Evolutionary conservation across 2,329 filamentous ascomycete species (phyloP).

Genomic region (Alternaria sp.): DNA sequence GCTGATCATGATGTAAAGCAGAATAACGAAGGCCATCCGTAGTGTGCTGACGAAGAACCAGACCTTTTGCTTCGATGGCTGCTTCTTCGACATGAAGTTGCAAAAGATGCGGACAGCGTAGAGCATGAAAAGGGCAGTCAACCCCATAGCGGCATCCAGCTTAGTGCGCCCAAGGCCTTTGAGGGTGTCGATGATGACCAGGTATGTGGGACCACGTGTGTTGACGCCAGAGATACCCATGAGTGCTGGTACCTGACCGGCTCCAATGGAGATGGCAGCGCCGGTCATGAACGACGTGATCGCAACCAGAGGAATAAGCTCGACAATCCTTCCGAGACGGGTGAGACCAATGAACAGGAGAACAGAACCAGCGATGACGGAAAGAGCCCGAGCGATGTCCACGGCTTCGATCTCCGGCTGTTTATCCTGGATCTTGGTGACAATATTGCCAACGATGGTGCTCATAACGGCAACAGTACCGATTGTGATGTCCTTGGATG

Average conservation of each 20-base stretch:
- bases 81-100: conserved; percentile 67
- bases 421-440: conserved; percentile 63
- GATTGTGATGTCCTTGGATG: conserved; percentile 98
- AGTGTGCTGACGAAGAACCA: conserved; percentile 93
- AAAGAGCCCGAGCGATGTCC: conserved; percentile 78
- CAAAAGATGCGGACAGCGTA: conserved; percentile 57
- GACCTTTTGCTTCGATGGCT: conserved; percentile 74
- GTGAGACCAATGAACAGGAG: conserved; percentile 81
- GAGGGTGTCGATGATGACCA: conserved; percentile 83
- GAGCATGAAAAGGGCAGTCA: conserved; percentile 79
- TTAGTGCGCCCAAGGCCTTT: conserved; percentile 72
- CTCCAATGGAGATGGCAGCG: conserved; percentile 86
- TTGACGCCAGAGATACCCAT: conserved; percentile 80
- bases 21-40: conserved; percentile 87
- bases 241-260: conserved; percentile 81
- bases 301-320: conserved; percentile 88
- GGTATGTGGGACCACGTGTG: conserved; percentile 79
- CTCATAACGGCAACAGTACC: conserved; percentile 98
- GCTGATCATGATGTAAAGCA: conserved; percentile 91
- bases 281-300: conserved; percentile 98
- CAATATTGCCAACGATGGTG: conserved; percentile 83
- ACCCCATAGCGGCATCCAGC: conserved; percentile 83
- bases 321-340: conserved; percentile 87
- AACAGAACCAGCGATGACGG: conserved; percentile 79
- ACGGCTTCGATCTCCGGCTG: conserved; percentile 51